Evolutionary conservation across 306 rosid genomes (phyloP), one percentile per base, ranked within the genome.

Genomic region (Fragaria vesca): DNA sequence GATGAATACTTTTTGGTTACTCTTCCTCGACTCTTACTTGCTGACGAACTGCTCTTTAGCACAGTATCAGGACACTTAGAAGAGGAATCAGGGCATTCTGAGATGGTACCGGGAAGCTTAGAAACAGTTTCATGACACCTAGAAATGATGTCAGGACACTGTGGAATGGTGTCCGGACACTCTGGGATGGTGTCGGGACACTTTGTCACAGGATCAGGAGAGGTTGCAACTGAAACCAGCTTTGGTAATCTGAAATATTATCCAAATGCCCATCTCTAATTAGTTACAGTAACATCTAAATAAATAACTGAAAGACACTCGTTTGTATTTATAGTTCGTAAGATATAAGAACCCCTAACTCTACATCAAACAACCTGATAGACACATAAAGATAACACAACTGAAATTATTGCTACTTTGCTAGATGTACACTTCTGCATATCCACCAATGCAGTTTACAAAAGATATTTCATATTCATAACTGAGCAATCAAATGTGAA

Each of bases 1-100:
- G 71, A 10, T 61, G 45, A 26, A 83, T 79, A 94, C 99, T 96
- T 96, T 79, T 84, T 87, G 18, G 99, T 96, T 75, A 96, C 58
- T 85, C 84, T 86, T 85, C 99, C 98, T 66, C 85, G 96, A 81
- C 90, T 90, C 87, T 84, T 93, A 69, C 86, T 88, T 80, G 78
- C 86, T 34, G 92, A 82, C 8, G 89, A 55, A 65, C 76, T 86
- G 72, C 81, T 74, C 87, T 91, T 93, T 3, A 21, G 45, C 46
- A 18, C 15, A 16, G 17, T 11, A 17, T 45, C 18, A 58, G 57
- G 45, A 60, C 0, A 9, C 30, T 36, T 66, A 8, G 18, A 18
- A 13, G 26, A 34, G 13, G 46, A 16, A 66, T 36, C 70, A 34
- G 70, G 24, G 46, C 46, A 7, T 0, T 60, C 57, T 26, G 54